Conservation (phyloP, 2,329 filamentous ascomycete genomes). For the Chrysosporium keratinophilum region DNA sequence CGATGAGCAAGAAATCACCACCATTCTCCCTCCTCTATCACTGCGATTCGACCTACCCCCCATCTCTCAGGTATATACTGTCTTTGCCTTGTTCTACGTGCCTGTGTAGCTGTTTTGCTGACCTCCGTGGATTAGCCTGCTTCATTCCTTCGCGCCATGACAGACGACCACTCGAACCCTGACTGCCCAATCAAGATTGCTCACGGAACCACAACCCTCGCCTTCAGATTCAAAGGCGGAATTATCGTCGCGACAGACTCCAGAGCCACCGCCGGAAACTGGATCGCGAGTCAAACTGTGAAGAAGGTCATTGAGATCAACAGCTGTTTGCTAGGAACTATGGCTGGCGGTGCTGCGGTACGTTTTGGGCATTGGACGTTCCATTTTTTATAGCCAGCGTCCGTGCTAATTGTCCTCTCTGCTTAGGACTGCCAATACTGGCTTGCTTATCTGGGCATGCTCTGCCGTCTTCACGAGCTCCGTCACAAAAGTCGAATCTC, state of each 20-base stretch:
- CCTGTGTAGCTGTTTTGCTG: slow-evolving; percentile 17
- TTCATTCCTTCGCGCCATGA: slow-evolving; percentile 90
- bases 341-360: slow-evolving; percentile 93
- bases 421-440: slow-evolving; percentile 92
- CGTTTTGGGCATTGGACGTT: slow-evolving; percentile 25
- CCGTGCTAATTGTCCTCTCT: background rate
- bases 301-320: slow-evolving; percentile 99
- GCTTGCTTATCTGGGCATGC: slow-evolving; percentile 97
- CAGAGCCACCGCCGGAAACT: slow-evolving; percentile 91
- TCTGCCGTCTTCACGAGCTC: slow-evolving; percentile 97
- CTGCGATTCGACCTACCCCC: slow-evolving; percentile 94
- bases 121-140: slow-evolving; percentile 53
- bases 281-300: slow-evolving; percentile 98
- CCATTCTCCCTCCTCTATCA: slow-evolving; percentile 64
- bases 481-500: slow-evolving; percentile 98
- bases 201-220: slow-evolving; percentile 94
- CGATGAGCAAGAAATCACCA: slow-evolving; percentile 62
- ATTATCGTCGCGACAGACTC: slow-evolving; percentile 99
- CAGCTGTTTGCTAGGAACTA: slow-evolving; percentile 83
- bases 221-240: slow-evolving; percentile 94
- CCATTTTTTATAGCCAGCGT: background rate
- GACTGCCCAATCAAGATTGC: slow-evolving; percentile 98
- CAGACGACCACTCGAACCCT: slow-evolving; percentile 94
- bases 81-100: slow-evolving; percentile 3
- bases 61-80: slow-evolving; percentile 62